Conservation (phyloP, 1,139 yeast species). For the Hansenula sp. region DNA sequence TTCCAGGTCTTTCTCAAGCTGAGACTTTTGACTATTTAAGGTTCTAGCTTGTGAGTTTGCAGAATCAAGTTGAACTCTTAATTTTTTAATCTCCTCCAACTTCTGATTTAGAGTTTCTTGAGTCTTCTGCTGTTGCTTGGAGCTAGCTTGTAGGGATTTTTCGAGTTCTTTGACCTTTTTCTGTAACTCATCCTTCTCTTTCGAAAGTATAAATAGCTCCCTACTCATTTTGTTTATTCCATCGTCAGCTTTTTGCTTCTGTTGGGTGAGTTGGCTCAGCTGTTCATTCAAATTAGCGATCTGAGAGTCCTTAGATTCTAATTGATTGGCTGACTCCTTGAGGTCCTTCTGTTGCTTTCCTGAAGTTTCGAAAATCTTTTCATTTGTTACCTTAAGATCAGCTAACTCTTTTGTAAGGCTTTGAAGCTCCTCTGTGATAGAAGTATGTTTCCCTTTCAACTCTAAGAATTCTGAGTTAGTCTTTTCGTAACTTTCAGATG, state of each 20-base stretch:
- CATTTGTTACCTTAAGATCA: conserved; percentile 19
- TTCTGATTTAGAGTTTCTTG: conserved; percentile 15
- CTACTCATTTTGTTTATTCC: conserved; percentile 90
- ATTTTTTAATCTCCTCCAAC: conserved; percentile 16
- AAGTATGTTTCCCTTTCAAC: conserved; percentile 6
- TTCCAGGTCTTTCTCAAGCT: conserved; percentile 17
- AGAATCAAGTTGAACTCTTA: conserved; percentile 15
- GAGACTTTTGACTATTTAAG: conserved; percentile 10
- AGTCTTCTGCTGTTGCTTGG: not conserved
- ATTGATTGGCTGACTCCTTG: conserved; percentile 4
- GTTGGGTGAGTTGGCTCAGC: conserved; percentile 34
- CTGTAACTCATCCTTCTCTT: conserved; percentile 53
- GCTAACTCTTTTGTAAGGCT: conserved; percentile 7
- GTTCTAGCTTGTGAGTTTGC: conserved; percentile 11
- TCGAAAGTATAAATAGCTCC: conserved; percentile 65
- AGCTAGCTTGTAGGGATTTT: conserved; percentile 24
- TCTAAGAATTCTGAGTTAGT: conserved; percentile 17
- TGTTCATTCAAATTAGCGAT: conserved; percentile 34
- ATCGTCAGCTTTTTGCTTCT: conserved; percentile 70
- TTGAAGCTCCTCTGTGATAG: conserved; percentile 6
- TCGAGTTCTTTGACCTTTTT: conserved; percentile 33
- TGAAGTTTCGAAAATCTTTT: conserved; percentile 25
- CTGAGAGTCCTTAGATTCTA: conserved; percentile 28
- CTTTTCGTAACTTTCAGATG: conserved; percentile 9
- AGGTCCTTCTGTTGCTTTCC: conserved; percentile 9